Base-by-base conservation (phyloP, 306 rosid species). In the Ammopiptanthus mongolicus region DNA sequence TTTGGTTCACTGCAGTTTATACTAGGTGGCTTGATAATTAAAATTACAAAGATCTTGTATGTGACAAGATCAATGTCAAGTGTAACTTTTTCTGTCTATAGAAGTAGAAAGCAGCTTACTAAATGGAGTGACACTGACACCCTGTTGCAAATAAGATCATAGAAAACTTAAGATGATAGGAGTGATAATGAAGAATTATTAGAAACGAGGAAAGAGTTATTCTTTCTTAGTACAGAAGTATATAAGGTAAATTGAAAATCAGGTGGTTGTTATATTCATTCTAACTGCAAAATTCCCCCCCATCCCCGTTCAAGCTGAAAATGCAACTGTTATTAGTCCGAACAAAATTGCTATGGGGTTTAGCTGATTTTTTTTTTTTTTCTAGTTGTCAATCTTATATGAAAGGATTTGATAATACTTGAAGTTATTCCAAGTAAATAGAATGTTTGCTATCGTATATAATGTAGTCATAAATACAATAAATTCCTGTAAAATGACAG, bases 101-200 rank as follows among this genome's bases (percentile, higher is more conserved):
- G 61, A 48, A 48, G 71, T 60, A 48, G 64, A 50, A 29, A 69
- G 69, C 46, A 33, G 37, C 29, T 61, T 75, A 28, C 10, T 59
- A 47, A 31, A 57, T 37, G 47, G 6, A 37, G 61, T 56, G 55
- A 39, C 44, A 59, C 37, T 39, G 37, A 29, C 46, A 53, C 18
- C 71, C 76, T 18, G 47, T 60, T 51, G 51, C 72, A 50, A 62
- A 36, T 61, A 65, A 46, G 76, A 22, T 69, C 58, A 59, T 18
- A 14, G 61, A 63, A 69, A 48, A 23, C 23, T 73, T 58, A 41
- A 50, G 58, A 25, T 69, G 47, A 6, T 70, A 37, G 65, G 53
- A 78, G 58, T 33, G 44, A 70, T 42, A 41, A 4, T 31, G 17
- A 51, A 47, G 52, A 41, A 28, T 62, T 48, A 15, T 37, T 47